Base-by-base conservation (phyloP, 805 yeast genomes). In the Starmerella stigmatis region DNA sequence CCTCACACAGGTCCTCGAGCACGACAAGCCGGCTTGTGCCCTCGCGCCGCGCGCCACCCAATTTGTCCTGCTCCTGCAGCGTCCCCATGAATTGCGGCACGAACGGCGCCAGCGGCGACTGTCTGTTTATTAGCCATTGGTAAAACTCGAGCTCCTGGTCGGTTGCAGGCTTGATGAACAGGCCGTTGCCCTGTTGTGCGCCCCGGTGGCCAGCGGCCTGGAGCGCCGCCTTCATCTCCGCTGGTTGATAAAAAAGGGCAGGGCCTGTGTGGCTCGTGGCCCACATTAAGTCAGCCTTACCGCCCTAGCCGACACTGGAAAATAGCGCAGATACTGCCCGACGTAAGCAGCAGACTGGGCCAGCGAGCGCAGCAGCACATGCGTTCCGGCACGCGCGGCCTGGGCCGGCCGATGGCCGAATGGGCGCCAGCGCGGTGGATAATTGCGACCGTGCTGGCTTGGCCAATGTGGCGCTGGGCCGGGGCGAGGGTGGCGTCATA, bases 201-300 rank as follows among this genome's bases (percentile, higher is more conserved):
- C 95, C 97, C 5, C 71, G 83, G 57, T 89, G 98, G 5, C 98
- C 98, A 0, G 96, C 97, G 3, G 92, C 97, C 63, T 78, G 81
- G 57, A 82, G 32, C 17, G 50, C 50, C 20, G 40, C 36, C 19
- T 23, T 40, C 49, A 48, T 44, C 38, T 6, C 16, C 28, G 28
- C 28, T 12, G 12, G 9, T 9, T 12, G 9, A 9, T 25, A 12
- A 12, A 9, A 12, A 9, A 9, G 28, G 11, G 12, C 28, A 25
- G 28, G 11, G 28, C 28, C 11, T 25, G 12, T 25, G 28, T 12
- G 12, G 17, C 15, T 20, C 9, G 28, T 19, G 23, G 35, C 23
- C 7, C 23, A 12, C 8, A 19, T 32, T 32, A 20, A 32, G 35
- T 32, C 35, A 32, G 35, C 35, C 33, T 30, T 16, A 20, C 33